Base-by-base conservation (phyloP, 306 rosid species). In the Crataegus laevigata region DNA sequence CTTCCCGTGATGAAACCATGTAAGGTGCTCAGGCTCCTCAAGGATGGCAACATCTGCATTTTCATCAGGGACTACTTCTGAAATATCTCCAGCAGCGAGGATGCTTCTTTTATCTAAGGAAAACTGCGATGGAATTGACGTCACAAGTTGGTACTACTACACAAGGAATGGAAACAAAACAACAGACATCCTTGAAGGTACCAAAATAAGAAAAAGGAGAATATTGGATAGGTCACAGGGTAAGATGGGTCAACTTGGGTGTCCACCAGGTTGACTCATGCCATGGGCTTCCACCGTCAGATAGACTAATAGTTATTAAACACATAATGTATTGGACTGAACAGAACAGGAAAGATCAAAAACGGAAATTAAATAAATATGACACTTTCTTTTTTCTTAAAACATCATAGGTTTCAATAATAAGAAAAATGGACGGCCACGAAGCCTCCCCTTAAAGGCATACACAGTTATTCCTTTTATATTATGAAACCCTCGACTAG, bases 1-100 rank as follows among this genome's bases (percentile, higher is more conserved):
- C 80, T 86, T 92, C 81, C 99, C 99, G 79, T 94, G 99, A 76
- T 94, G 99, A 82, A 76, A 94, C 99, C 99, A 94, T 13, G 99
- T 94, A 61, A 94, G 85, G 79, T 94, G 97, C 80, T 94, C 99
- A 0, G 99, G 99, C 88, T 94, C 99, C 86, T 94, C 99, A 32
- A 94, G 94, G 78, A 94, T 85, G 73, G 99, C 99, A 81, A 94
- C 76, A 84, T 94, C 99, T 29, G 99, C 92, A 62, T 86, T 84
- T 32, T 90, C 86, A 76, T 94, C 90, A 6, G 92, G 90, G 79
- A 94, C 86, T 42, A 89, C 74, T 74, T 92, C 99, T 24, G 99
- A 90, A 69, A 94, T 94, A 86, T 94, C 99, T 68, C 99, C 99
- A 58, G 83, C 90, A 54, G 92, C 88, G 82, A 94, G 96, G 80